Evolutionary conservation across 2,329 filamentous ascomycete species (phyloP).

Genomic region (Huntiella savannae): DNA sequence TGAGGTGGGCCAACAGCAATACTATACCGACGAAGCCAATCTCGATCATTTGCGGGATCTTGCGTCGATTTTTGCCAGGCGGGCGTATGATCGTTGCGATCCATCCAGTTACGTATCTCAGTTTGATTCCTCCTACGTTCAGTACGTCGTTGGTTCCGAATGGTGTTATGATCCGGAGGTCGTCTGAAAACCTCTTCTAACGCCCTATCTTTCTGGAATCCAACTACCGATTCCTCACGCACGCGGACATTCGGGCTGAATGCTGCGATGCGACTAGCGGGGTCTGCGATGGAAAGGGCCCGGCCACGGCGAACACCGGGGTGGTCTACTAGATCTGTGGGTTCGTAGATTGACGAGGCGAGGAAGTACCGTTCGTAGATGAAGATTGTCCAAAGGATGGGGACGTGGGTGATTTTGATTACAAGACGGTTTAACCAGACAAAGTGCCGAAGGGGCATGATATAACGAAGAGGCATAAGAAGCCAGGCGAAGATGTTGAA

Average conservation of each 20-base stretch:
- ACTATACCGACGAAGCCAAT: conserved; percentile 34
- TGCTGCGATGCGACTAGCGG: conserved; percentile 35
- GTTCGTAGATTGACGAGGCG: conserved; percentile 57
- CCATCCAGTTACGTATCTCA: conserved; percentile 84
- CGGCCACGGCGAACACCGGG: conserved; percentile 31
- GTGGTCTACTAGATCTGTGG: conserved; percentile 69
- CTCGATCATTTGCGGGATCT: conserved; percentile 17
- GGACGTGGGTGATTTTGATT: conserved; percentile 82
- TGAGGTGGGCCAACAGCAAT: conserved; percentile 29
- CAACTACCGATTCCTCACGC: conserved; percentile 71
- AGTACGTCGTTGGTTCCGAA: conserved; percentile 39
- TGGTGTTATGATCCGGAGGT: conserved; percentile 43
- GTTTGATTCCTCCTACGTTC: conserved; percentile 58
- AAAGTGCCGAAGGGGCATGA: conserved; percentile 63
- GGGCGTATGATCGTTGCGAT: conserved; percentile 36
- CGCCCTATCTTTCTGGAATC: conserved; percentile 74
- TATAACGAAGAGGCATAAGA: conserved; percentile 62
- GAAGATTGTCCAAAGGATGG: conserved; percentile 71
- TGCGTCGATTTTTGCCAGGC: conserved; percentile 5
- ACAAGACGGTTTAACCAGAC: conserved; percentile 74
- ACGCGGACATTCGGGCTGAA: conserved; percentile 57
- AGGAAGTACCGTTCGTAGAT: conserved; percentile 69
- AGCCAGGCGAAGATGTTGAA: conserved; percentile 85
- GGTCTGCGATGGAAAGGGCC: conserved; percentile 37
- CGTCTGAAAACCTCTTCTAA: conserved; percentile 79